Evolutionary conservation across 2,329 filamentous ascomycete genomes (phyloP).

Genomic region (Sporothrix pseudoabietina): DNA sequence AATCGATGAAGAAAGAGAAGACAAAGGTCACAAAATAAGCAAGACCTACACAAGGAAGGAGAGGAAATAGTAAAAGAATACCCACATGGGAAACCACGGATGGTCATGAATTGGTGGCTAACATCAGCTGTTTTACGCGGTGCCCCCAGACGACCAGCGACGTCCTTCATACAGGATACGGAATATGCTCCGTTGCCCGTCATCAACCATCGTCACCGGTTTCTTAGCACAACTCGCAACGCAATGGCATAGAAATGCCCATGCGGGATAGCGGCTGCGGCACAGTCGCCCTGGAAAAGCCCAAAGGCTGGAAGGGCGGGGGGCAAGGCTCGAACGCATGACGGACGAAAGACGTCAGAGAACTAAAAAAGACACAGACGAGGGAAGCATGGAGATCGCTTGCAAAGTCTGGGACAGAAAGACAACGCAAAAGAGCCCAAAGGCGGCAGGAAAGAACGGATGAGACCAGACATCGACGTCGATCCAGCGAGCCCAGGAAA

Average conservation of each 20-base stretch:
- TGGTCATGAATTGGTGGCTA: constrained; percentile 7
- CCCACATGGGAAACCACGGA: constrained; percentile 7
- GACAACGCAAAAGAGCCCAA: not conserved
- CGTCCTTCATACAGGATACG: constrained; percentile 6
- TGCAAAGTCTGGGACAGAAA: not conserved
- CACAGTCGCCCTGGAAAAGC: not conserved
- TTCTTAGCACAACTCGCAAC: not conserved
- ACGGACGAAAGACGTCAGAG: not conserved
- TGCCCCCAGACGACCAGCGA: too few species aligned
- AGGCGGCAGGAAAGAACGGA: not conserved
- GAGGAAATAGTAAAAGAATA: not conserved
- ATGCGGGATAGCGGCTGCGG: constrained; percentile 6
- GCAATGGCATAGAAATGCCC: not conserved
- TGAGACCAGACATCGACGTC: constrained; percentile 5
- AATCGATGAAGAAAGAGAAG: not conserved
- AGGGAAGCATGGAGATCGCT: not conserved
- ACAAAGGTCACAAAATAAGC: not conserved
- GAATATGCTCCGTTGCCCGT: not conserved
- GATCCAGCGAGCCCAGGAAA: not conserved
- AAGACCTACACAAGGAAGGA: not conserved
- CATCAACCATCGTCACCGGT: not conserved
- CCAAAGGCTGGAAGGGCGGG: not conserved
- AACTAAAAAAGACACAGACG: not conserved
- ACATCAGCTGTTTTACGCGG: not conserved
- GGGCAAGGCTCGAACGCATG: constrained; percentile 3